These are phyloP conservation scores for Pseudotsuga menziesii DNA, from an alignment of 75 land plant species.

Conservation along the genomic window DNA sequence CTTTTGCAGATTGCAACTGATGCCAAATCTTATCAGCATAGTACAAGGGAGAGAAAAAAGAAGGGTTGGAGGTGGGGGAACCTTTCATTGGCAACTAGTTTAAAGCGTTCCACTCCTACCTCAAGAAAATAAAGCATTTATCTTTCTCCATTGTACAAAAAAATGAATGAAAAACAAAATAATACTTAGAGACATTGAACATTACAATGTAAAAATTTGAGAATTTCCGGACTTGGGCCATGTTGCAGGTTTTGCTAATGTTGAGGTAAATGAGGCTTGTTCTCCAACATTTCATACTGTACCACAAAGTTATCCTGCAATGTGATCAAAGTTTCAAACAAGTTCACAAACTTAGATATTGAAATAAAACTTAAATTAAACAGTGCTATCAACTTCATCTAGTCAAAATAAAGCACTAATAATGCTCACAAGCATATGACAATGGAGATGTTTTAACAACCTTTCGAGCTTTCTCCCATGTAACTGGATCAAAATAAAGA, in stretches of 20 bases:
- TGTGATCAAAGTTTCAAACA: background rate
- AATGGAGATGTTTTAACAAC: conserved; percentile 18
- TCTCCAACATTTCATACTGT: conserved; percentile 69
- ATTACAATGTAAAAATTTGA: background rate
- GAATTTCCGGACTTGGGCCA: background rate
- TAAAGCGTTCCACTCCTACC: too few species aligned
- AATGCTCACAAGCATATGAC: background rate
- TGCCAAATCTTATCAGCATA: too few species aligned
- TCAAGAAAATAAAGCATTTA: too few species aligned
- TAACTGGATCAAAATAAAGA: conserved; percentile 66
- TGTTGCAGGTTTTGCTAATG: conserved; percentile 7
- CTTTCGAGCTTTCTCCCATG: conserved; percentile 72
- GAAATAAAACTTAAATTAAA: background rate
- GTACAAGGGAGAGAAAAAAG: too few species aligned
- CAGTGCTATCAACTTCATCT: background rate
- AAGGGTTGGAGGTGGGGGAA: too few species aligned
- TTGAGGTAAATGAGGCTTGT: conserved; percentile 50
- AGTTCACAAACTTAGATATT: background rate
- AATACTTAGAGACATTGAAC: background rate
- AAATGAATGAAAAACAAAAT: background rate
- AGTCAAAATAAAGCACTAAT: background rate
- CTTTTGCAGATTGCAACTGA: too few species aligned
- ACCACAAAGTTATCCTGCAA: conserved; percentile 85
- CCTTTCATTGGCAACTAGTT: too few species aligned
- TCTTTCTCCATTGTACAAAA: conserved; percentile 4